Base-by-base conservation (phyloP, 2,329 filamentous ascomycete genomes). In the Fusarium protoensiforme region DNA sequence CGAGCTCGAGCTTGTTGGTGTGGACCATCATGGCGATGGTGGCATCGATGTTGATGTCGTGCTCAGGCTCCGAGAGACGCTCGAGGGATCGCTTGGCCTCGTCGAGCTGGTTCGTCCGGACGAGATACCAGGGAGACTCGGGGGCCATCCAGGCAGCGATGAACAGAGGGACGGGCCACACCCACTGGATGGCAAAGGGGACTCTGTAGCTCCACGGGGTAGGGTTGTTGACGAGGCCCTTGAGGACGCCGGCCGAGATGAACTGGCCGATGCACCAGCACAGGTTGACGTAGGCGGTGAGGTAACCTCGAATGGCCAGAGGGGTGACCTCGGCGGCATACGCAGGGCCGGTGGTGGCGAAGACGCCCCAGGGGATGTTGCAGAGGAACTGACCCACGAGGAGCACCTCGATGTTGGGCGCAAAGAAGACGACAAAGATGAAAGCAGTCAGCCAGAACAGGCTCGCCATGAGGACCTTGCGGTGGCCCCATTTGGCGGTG, bases 361-460 rank as follows among this genome's bases (percentile, higher is more conserved):
- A 87, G n/a, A 86, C 80, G 24, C 85, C 85, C 82, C 83, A 86
- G 13, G 84, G 80, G 4, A 86, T 76, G 58, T 81, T 82, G 77
- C 85, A 87, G 13, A 89, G 76, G 67, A 88, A 80, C 62, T 87
- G 81, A 7, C 85, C 86, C 7, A 84, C 80, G 3, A 87, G 77
- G 36, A 87, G 78, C 16, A 84, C 80, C 31, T 83, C 77, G 8
- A 85, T 80, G 24, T 80, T 84, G 9, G 82, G 82, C 0, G 86
- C 84, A 61, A 88, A 88, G 79, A 88, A 86, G 35, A 82, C 80
- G 65, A 88, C 80, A 72, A 87, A 88, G 73, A 88, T 83, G 70
- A 85, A 85, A 11, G 74, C 81, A 7, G 80, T 77, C 35, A 88
- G 76, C 68, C 81, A 81, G 22, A 79, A 78, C n/a, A 88, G 80